These are phyloP conservation scores for Fennellomyces sp. DNA, from an alignment of 371 early-diverging fungal species.

Conservation along the genomic window DNA sequence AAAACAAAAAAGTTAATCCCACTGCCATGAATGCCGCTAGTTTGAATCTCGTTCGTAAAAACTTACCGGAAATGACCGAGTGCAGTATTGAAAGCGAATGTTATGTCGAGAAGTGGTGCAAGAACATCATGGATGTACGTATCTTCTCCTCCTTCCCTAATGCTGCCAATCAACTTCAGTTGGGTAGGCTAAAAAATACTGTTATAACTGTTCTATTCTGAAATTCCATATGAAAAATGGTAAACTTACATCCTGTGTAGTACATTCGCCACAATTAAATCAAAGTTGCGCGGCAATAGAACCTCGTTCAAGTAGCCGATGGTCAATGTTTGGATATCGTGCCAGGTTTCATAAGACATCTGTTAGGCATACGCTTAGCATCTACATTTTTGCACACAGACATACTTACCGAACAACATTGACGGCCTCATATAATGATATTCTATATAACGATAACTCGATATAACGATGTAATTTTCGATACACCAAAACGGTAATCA, in stretches of 20 bases:
- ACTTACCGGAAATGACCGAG: background rate
- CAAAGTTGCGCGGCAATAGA: background rate
- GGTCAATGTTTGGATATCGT: background rate
- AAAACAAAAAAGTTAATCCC: background rate
- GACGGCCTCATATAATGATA: too few species aligned
- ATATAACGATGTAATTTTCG: too few species aligned
- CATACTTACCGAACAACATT: background rate
- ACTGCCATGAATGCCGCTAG: background rate
- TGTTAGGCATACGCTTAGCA: background rate
- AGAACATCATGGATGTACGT: background rate
- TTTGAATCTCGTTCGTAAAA: background rate
- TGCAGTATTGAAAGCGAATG: background rate
- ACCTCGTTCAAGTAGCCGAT: background rate
- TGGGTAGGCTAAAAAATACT: background rate
- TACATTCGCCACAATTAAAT: background rate
- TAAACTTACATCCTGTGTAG: background rate
- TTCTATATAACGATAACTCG: too few species aligned
- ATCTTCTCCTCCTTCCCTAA: background rate
- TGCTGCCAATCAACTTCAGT: background rate
- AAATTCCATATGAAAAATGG: background rate
- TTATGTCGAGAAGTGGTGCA: background rate
- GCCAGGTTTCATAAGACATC: background rate
- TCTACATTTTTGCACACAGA: background rate
- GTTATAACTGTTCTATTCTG: background rate
- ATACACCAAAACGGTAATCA: too few species aligned